Base-by-base conservation (phyloP, 2,329 filamentous ascomycete species). In the Fusarium chaquense region DNA sequence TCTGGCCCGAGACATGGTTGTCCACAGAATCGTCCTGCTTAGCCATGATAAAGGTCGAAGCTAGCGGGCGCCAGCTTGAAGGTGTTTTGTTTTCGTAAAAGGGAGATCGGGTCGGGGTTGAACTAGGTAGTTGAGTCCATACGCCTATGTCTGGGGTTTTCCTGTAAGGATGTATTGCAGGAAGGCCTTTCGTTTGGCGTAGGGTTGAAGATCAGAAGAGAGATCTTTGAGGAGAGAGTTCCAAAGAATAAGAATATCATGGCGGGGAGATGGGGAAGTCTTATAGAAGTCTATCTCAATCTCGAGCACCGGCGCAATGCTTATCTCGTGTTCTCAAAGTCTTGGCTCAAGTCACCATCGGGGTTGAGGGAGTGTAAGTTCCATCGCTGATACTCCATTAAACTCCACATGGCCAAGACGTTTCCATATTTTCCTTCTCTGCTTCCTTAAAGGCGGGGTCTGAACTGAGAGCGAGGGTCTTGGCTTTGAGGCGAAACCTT, bases 1-100 rank as follows among this genome's bases (percentile, higher is more conserved):
- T 77, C 65, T 79, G 78, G 9, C 77, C 78, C 50, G 77, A 79
- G 65, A 79, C 71, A 56, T 78, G 76, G 36, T 55, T 67, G 35
- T 46, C 58, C 26, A 68, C 59, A 32, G 62, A 49, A 45, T 73
- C 61, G 40, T 71, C 70, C 65, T 73, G 57, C 33, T 55, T 69
- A 60, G 62, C 71, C 71, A 73, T 73, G 62, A 24, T 68, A 12
- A 28, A 50, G 36, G 53, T 68, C 44, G 52, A 62, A 49, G 62
- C 49, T 62, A 58, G 58, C 49, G 43, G 35, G 54, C 55, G 71
- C 65, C 70, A 67, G 68, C 61, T 55, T 68, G 61, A 43, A 38
- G 49, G 22, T 52, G 43, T 54, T 26, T 30, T 30, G 10, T 30
- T 49, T 54, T 60, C 56, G 56, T 36, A 22, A 33, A 46, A 45